A percentile compares a stretch with the other conserved stretches of the same genome.
phyloP scores from a whole-genome alignment of 208 protist species.

The Paratrypanosoma confusum region DNA sequence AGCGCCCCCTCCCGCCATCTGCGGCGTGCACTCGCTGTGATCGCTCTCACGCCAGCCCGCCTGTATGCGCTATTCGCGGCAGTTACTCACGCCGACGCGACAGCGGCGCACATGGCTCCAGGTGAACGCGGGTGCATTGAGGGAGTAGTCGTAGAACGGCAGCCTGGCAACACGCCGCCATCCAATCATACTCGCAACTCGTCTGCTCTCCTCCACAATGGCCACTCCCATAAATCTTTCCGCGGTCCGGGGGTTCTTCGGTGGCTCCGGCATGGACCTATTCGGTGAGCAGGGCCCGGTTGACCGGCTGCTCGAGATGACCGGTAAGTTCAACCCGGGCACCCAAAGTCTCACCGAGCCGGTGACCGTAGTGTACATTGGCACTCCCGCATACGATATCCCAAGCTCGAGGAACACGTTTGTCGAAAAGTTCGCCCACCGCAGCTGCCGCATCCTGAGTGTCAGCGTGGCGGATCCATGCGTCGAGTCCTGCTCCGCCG shows the following conservation, averaged over 20 bases:
- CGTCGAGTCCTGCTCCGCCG: slow-evolving; percentile 7
- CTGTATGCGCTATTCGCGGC: no score
- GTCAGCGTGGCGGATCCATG: slow-evolving; percentile 49
- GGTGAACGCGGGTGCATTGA: no score
- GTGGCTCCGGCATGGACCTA: slow-evolving; percentile 39
- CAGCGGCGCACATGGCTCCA: no score
- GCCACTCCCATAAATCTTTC: slow-evolving; percentile 6
- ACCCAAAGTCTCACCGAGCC: slow-evolving; percentile 4
- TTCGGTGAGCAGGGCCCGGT: slow-evolving; percentile 35
- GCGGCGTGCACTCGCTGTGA: no score
- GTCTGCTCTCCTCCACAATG: no score
- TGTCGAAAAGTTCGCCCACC: slow-evolving; percentile 27
- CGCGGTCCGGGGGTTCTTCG: slow-evolving; percentile 46
- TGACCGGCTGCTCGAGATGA: slow-evolving; percentile 52
- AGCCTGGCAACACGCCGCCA: no score
- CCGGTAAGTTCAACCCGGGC: slow-evolving; percentile 8
- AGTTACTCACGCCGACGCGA: no score
- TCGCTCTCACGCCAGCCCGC: no score
- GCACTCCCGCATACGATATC: slow-evolving; percentile 83
- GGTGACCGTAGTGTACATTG: slow-evolving; percentile 68
- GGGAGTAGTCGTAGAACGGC: no score
- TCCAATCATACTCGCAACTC: no score
- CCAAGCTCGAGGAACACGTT: slow-evolving; percentile 22
- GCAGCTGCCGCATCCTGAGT: slow-evolving; percentile 36
- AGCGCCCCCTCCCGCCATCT: no score